Evolutionary conservation across 768 basidiomycete genomes (phyloP).

Genomic region (Calocybe gangraenosa): DNA sequence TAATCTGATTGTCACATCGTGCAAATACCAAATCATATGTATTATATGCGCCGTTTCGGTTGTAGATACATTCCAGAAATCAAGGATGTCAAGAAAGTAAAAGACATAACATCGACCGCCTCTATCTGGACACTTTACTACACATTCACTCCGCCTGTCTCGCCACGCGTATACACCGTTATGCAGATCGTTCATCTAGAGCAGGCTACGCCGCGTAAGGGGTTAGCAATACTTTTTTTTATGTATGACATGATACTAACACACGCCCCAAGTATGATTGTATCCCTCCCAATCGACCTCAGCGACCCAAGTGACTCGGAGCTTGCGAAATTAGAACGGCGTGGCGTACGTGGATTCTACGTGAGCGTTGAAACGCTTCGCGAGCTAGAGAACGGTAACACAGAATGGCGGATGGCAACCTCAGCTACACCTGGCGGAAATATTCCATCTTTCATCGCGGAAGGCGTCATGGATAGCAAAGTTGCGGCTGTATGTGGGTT

Average conservation of each 20-base stretch:
- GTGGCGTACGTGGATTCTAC: slow-evolving; percentile 64
- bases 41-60: slow-evolving; percentile 7
- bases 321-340: slow-evolving; percentile 57
- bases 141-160: slow-evolving; percentile 64
- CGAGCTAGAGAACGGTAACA: slow-evolving; percentile 57
- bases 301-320: slow-evolving; percentile 46
- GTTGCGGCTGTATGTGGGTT: slow-evolving; percentile 51
- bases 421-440: slow-evolving; percentile 67
- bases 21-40: not conserved
- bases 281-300: slow-evolving; percentile 71
- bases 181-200: slow-evolving; percentile 58
- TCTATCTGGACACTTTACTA: slow-evolving; percentile 72
- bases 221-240: slow-evolving; percentile 37
- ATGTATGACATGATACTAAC: not conserved
- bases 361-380: slow-evolving; percentile 63
- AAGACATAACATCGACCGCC: slow-evolving; percentile 58
- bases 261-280: slow-evolving; percentile 31
- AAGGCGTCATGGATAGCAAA: slow-evolving; percentile 54
- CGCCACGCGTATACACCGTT: slow-evolving; percentile 73
- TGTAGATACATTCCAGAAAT: slow-evolving; percentile 63
- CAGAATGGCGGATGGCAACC: slow-evolving; percentile 81
- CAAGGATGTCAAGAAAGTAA: slow-evolving; percentile 58
- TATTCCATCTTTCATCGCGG: slow-evolving; percentile 62
- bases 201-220: slow-evolving; percentile 43
- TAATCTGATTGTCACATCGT: not conserved